These are phyloP conservation scores for Aspergillus neoniger DNA, from an alignment of 2,329 filamentous ascomycete genomes.

Conservation along the genomic window DNA sequence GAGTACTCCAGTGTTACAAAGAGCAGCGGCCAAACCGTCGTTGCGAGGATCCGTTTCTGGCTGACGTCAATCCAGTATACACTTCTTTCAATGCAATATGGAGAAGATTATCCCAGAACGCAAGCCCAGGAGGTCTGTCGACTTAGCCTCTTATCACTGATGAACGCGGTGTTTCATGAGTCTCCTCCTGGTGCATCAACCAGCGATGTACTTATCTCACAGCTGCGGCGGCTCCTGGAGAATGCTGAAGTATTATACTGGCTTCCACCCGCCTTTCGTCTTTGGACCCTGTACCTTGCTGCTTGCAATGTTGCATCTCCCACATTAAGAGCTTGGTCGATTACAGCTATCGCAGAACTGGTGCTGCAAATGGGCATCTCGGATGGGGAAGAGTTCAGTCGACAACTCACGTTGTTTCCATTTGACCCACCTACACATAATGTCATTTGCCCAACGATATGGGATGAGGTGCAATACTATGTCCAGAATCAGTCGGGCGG, in stretches of 20 bases:
- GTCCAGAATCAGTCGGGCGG: no score
- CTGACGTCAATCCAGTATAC: background rate
- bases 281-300: background rate
- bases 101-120: background rate
- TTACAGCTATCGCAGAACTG: background rate
- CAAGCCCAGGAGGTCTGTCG: background rate
- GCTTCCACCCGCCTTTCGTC: background rate
- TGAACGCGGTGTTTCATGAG: background rate
- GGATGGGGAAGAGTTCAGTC: background rate
- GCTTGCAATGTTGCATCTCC: background rate
- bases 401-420: background rate
- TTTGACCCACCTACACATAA: background rate
- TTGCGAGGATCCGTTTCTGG: background rate
- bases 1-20: background rate
- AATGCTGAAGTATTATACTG: background rate
- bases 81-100: background rate
- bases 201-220: background rate
- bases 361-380: background rate
- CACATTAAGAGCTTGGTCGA: background rate
- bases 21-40: background rate
- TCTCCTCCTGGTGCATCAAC: background rate
- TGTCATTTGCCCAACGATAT: background rate
- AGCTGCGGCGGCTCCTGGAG: background rate
- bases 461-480: background rate
- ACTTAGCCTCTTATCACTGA: background rate